phyloP scores from a whole-genome alignment of 805 yeast species.

The Sugiyamaella americana region DNA sequence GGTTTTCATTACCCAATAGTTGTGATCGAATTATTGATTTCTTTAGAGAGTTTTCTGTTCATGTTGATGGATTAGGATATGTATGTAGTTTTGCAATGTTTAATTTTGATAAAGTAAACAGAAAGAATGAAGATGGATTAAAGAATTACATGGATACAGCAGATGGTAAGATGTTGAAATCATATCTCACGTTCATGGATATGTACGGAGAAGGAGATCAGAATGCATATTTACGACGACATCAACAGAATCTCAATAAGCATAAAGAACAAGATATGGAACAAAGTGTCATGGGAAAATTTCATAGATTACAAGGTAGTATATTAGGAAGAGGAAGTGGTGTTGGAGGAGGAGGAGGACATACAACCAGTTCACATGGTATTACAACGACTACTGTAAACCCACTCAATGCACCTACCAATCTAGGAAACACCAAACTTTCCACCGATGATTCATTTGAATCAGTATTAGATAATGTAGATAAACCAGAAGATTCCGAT shows the following conservation, averaged over 20 bases:
- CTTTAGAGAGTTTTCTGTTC: conserved; percentile 81
- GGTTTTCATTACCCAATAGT: conserved; percentile 71
- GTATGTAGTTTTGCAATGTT: conserved; percentile 94
- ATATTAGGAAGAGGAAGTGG: neutral
- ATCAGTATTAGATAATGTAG: conserved; percentile 11
- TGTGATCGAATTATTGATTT: conserved; percentile 81
- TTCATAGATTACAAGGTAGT: conserved; percentile 20
- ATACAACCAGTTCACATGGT: neutral
- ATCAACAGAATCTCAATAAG: neutral
- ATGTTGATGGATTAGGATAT: conserved; percentile 91
- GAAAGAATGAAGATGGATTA: conserved; percentile 26
- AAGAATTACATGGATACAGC: conserved; percentile 35
- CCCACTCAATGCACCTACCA: no score
- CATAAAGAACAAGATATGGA: conserved; percentile 17
- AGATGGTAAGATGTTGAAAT: conserved; percentile 87
- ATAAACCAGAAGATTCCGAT: conserved; percentile 29
- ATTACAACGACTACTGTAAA: conserved; percentile 1
- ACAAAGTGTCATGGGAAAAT: conserved; percentile 31
- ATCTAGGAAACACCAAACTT: neutral
- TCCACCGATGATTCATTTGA: conserved; percentile 6
- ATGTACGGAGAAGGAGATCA: conserved; percentile 42
- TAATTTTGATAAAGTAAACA: conserved; percentile 50
- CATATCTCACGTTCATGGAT: conserved; percentile 80
- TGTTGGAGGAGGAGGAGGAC: neutral
- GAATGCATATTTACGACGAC: neutral